phyloP scores from a whole-genome alignment of 2,329 filamentous ascomycete species.

The Trichothecium sympodiale region DNA sequence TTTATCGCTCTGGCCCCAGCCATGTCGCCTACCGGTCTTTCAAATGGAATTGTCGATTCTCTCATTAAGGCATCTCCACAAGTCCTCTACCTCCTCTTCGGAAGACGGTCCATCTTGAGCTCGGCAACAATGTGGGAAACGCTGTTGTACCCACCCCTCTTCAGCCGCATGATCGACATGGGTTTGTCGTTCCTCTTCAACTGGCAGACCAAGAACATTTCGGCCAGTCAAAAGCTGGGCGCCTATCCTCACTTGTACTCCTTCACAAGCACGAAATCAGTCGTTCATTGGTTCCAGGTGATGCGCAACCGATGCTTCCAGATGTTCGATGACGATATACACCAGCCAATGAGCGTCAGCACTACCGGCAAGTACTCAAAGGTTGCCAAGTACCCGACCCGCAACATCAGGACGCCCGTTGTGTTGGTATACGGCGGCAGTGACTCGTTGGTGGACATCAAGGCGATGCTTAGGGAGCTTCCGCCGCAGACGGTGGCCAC shows the following conservation, averaged over 20 bases:
- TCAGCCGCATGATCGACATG: constrained; percentile 76
- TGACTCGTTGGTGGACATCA: constrained; percentile 89
- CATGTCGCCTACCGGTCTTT: constrained; percentile 87
- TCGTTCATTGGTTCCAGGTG: constrained; percentile 99
- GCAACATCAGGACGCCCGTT: constrained; percentile 93
- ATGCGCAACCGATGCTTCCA: constrained; percentile 94
- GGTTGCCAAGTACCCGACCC: constrained; percentile 89
- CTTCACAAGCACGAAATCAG: constrained; percentile 90
- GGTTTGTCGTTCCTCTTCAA: constrained; percentile 76
- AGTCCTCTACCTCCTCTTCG: constrained; percentile 86
- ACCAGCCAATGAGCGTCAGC: constrained; percentile 60
- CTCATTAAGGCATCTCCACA: constrained; percentile 89
- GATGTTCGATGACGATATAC: constrained; percentile 95
- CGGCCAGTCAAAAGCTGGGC: constrained; percentile 77
- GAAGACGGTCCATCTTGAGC: constrained; percentile 78
- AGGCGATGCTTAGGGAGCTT: constrained; percentile 81
- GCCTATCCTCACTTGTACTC: constrained; percentile 95
- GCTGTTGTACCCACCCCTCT: constrained; percentile 88
- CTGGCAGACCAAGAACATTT: constrained; percentile 81
- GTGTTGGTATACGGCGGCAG: constrained; percentile 88
- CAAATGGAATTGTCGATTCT: constrained; percentile 83
- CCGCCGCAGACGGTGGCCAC: constrained; percentile 76
- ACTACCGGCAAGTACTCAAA: constrained; percentile 81
- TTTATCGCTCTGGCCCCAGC: constrained; percentile 94
- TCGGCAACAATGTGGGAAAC: constrained; percentile 97